phyloP scores from a whole-genome alignment of 441 rosid genomes.

The Populus tomentosa region DNA sequence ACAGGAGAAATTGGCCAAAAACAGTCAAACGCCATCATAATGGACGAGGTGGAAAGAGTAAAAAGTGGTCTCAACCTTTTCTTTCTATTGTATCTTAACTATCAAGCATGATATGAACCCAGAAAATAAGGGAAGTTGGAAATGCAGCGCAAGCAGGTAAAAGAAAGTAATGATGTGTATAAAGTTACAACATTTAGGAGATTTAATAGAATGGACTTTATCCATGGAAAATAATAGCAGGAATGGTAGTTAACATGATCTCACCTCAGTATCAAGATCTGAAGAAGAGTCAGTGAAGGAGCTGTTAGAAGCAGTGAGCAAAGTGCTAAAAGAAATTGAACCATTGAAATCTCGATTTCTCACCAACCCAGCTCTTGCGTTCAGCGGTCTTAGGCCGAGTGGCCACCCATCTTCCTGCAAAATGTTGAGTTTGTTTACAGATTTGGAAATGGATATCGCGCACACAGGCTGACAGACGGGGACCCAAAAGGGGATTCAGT shows the following conservation, averaged over 20 bases:
- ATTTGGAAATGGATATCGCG: neutral
- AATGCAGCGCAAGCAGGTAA: neutral
- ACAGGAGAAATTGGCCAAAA: conserved; percentile 1
- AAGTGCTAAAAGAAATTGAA: conserved; percentile 62
- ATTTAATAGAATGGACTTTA: neutral
- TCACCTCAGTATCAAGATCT: conserved; percentile 74
- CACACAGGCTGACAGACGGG: neutral
- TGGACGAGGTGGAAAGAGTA: conserved; percentile 13
- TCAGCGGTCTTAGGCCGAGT: conserved; percentile 63
- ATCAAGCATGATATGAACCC: neutral
- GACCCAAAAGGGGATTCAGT: neutral
- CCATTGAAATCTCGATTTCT: conserved; percentile 46
- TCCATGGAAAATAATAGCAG: too few relatives aligned
- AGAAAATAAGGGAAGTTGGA: neutral
- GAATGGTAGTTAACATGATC: neutral
- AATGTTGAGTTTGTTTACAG: neutral
- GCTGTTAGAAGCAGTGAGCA: conserved; percentile 49
- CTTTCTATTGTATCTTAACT: neutral
- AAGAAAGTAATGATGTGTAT: neutral
- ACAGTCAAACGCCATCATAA: conserved; percentile 21
- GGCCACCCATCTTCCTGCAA: conserved; percentile 86
- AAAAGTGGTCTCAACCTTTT: conserved; percentile 15
- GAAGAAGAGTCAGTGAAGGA: conserved; percentile 44
- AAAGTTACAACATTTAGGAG: neutral
- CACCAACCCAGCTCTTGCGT: conserved; percentile 62